A percentile compares a stretch with the other conserved stretches of the same genome.
These are phyloP conservation scores for Hanseniaspora pseudoguilliermondii DNA, from an alignment of 805 yeast species.

Conservation along the genomic window DNA sequence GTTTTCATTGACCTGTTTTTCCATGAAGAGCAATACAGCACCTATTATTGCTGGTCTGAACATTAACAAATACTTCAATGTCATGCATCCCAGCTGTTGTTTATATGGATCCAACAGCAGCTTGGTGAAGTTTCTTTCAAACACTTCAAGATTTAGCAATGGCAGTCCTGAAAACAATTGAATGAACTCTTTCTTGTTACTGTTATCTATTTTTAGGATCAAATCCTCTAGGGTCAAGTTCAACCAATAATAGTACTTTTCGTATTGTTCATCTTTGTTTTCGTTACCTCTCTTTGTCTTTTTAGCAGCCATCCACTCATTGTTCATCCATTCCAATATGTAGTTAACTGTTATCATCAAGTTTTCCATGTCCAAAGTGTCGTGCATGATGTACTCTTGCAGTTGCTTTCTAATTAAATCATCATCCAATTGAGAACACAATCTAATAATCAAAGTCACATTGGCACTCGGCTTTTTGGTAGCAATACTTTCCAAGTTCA, in stretches of 20 bases:
- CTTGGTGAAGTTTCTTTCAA: conserved; percentile 43
- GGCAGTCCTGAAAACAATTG: conserved; percentile 83
- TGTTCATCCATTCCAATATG: conserved; percentile 84
- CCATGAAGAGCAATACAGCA: conserved; percentile 24
- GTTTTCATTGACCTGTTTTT: conserved; percentile 20
- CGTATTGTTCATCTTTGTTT: neutral
- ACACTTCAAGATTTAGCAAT: conserved; percentile 35
- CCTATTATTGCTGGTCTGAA: conserved; percentile 73
- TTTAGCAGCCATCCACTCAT: conserved; percentile 70
- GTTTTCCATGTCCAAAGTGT: conserved; percentile 29
- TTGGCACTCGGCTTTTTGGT: conserved; percentile 1
- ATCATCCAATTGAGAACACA: conserved; percentile 22
- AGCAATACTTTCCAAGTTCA: neutral
- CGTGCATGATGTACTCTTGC: conserved; percentile 51
- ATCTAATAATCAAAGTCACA: conserved; percentile 6
- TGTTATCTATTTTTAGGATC: conserved; percentile 41
- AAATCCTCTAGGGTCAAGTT: conserved; percentile 4
- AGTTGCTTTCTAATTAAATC: conserved; percentile 56
- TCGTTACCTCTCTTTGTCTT: neutral
- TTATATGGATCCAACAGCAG: conserved; percentile 79
- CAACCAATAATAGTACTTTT: conserved; percentile 8
- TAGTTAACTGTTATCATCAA: conserved; percentile 60
- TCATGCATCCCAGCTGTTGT: conserved; percentile 64
- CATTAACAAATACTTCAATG: conserved; percentile 73
- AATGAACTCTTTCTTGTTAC: conserved; percentile 68